These are phyloP conservation scores for Podospora appendiculata DNA, from an alignment of 495 filamentous ascomycete genomes.

Conservation along the genomic window DNA sequence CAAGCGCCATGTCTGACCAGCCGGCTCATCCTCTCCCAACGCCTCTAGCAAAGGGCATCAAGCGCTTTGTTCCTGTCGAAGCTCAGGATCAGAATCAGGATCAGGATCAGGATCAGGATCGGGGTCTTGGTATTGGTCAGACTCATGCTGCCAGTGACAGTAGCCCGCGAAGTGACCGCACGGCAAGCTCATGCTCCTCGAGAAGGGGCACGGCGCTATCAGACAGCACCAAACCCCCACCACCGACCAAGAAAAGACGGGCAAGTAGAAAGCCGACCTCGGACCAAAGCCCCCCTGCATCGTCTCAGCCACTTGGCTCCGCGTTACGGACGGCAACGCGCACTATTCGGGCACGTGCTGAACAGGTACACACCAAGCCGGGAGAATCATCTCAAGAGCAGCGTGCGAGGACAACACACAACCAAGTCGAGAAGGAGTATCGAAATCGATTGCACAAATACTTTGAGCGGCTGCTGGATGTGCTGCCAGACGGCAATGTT, in stretches of 20 bases:
- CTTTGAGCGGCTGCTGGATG: constrained; percentile 11
- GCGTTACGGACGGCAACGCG: constrained; percentile 10
- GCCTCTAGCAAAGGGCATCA: too few relatives aligned
- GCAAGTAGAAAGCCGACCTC: background rate
- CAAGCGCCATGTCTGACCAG: too few relatives aligned
- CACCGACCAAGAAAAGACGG: background rate
- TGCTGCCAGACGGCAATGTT: constrained; percentile 1
- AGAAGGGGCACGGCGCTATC: background rate
- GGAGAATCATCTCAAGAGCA: constrained; percentile 9
- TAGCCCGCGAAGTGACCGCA: background rate
- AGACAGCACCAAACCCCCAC: background rate
- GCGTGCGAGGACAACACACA: constrained; percentile 10
- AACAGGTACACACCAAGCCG: background rate
- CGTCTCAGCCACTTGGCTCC: background rate
- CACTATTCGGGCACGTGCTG: background rate
- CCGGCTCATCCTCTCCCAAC: too few relatives aligned
- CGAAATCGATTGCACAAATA: constrained; percentile 8
- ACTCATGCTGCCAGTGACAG: too few relatives aligned
- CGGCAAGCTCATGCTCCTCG: background rate
- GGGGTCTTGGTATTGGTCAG: too few relatives aligned
- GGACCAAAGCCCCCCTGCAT: background rate
- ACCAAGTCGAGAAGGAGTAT: constrained; percentile 14
- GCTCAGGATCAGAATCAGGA: too few relatives aligned
- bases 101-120: too few relatives aligned
- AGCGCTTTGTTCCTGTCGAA: too few relatives aligned